Base-by-base conservation (phyloP, 805 yeast species). In the Candida insectalens region DNA sequence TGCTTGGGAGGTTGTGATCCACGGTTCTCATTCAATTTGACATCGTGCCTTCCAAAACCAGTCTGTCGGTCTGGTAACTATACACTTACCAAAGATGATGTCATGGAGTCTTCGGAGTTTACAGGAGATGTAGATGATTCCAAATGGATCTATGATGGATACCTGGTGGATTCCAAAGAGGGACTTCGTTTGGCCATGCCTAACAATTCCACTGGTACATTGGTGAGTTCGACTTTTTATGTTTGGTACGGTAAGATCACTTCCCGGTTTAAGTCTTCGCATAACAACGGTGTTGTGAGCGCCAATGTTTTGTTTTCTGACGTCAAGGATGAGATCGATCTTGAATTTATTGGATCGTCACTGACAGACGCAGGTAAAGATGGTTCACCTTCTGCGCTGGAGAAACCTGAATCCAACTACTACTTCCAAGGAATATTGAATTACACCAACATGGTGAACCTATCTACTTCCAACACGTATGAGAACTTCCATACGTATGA, bases 1-100 rank as follows among this genome's bases (percentile, higher is more conserved):
- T 88, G 96, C 64, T 64, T 87, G 34, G 92, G 89, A 39, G 89
- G 94, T 22, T 88, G 96, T 63, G 83, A 87, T 59, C 81, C 92
- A 25, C 62, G 75, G 40, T 77, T 47, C 50, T 83, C 94, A 4
- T 75, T 57, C 61, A 67, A 67, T 42, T 49, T 71, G 34, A 60
- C 71, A 9, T 74, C 95, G 1, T 88, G 96, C 60, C 72, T 84
- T 76, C 87, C 96, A 5, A 71, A 74, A 71, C 95, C 96, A 9
- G 63, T 75, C 5, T 84, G 94, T 67, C 55, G 65, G 47, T 51
- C 69, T 40, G 50, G 64, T 25, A 38, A 51, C 2, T 71, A 73
- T 5, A 40, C 44, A 1, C 75, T 77, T 46, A 55, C 53, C 31
- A 44, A 51, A 7, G 53, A 52, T 27, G 29, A 40, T 6, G 35